Evolutionary conservation across 495 filamentous ascomycete species (phyloP).

Genomic region (Clavariopsis aquatica): DNA sequence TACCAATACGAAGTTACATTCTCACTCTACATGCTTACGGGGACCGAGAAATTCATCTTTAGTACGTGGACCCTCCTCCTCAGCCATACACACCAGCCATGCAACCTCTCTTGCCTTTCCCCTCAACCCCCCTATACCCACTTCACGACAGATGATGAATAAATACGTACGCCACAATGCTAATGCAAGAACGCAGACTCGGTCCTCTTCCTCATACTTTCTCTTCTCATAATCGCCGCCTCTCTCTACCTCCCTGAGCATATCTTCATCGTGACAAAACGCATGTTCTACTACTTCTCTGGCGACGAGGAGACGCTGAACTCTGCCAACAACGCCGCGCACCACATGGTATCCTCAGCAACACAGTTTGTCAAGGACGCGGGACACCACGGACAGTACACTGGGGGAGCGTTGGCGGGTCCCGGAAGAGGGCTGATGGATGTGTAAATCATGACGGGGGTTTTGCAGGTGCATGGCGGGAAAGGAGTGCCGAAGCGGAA

Average conservation of each 20-base stretch:
- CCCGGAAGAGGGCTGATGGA: conserved; percentile 15
- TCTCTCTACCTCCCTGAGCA: conserved; percentile 93
- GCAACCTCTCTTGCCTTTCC: not conserved
- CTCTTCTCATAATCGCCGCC: conserved; percentile 79
- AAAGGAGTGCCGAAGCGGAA: too few relatives aligned
- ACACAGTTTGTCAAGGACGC: conserved; percentile 1
- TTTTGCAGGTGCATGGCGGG: too few relatives aligned
- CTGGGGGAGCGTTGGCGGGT: conserved; percentile 14
- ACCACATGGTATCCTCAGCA: not conserved
- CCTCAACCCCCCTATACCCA: not conserved
- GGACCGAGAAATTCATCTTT: conserved; percentile 82
- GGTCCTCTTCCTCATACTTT: conserved; percentile 81
- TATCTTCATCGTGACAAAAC: conserved; percentile 70
- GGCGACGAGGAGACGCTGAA: conserved; percentile 61
- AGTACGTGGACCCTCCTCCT: conserved; percentile 54
- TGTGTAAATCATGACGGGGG: conserved; percentile 4
- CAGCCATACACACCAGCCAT: not conserved
- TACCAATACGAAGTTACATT: conserved; percentile 89
- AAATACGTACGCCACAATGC: conserved; percentile 6
- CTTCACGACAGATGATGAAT: not conserved
- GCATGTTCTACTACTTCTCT: conserved; percentile 92
- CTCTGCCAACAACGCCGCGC: conserved; percentile 2
- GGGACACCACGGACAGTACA: not conserved
- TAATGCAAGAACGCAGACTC: conserved; percentile 61
- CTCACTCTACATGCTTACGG: conserved; percentile 82